Conservation (phyloP, 1,284 basidiomycete species). For the Amylostereum areolatum region DNA sequence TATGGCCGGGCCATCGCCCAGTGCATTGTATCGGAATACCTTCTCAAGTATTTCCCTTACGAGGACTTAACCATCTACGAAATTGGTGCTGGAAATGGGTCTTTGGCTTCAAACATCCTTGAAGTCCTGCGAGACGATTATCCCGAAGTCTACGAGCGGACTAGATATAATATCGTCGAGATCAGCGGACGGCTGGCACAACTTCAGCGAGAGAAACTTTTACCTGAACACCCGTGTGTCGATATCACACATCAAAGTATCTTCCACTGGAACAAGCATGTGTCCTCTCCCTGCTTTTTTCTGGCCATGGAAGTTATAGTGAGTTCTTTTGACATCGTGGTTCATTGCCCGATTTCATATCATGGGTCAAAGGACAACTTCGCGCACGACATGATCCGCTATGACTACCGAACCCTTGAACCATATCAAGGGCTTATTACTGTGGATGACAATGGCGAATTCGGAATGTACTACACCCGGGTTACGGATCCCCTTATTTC, state of each 20-base stretch:
- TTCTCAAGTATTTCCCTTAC: slow-evolving; percentile 92
- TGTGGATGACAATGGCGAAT: slow-evolving; percentile 81
- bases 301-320: slow-evolving; percentile 94
- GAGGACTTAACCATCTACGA: slow-evolving; percentile 96
- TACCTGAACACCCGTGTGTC: slow-evolving; percentile 53
- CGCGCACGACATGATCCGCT: slow-evolving; percentile 92
- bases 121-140: slow-evolving; percentile 74
- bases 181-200: slow-evolving; percentile 79
- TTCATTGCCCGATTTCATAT: slow-evolving; percentile 1
- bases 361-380: slow-evolving; percentile 78
- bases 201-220: slow-evolving; percentile 62
- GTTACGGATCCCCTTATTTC: slow-evolving; percentile 81
- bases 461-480: slow-evolving; percentile 79
- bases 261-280: slow-evolving; percentile 78
- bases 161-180: slow-evolving; percentile 90
- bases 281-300: slow-evolving; percentile 86
- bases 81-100: slow-evolving; percentile 96
- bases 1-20: slow-evolving; percentile 89
- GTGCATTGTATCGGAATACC: slow-evolving; percentile 87
- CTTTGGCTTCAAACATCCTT: slow-evolving; percentile 85
- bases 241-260: slow-evolving; percentile 79
- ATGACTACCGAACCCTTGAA: slow-evolving; percentile 70
- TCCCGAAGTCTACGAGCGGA: slow-evolving; percentile 89
- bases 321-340: slow-evolving; percentile 27
- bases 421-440: slow-evolving; percentile 85